Conservation (phyloP, 345 rosid genomes). For the Gossypium herbaceum region DNA sequence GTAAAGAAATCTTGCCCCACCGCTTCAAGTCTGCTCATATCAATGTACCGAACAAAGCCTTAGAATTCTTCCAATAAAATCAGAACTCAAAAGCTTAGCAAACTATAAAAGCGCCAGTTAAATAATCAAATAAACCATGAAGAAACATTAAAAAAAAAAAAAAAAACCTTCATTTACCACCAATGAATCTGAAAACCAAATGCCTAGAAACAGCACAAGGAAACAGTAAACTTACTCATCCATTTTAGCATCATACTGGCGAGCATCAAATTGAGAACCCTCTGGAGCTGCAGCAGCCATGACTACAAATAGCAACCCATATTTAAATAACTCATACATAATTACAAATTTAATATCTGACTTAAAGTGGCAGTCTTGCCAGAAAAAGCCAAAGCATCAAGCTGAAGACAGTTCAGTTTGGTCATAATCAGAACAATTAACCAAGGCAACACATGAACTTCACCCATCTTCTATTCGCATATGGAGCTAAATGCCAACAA, state of each 20-base stretch:
- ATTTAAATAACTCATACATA: background rate
- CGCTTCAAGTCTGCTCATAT: conserved; percentile 38
- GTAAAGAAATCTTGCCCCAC: conserved; percentile 71
- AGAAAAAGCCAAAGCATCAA: background rate
- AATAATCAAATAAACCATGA: background rate
- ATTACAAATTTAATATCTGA: background rate
- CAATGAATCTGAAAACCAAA: background rate
- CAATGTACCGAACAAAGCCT: conserved; percentile 2
- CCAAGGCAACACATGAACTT: background rate
- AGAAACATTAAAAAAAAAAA: background rate
- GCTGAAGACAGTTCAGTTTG: background rate
- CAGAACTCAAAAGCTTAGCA: background rate
- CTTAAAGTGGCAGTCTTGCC: background rate
- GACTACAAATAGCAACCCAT: conserved; percentile 25
- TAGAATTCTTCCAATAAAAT: background rate
- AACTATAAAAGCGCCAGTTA: background rate
- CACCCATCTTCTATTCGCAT: background rate
- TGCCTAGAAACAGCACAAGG: background rate
- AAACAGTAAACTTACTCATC: conserved; percentile 35
- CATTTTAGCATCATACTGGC: conserved; percentile 45
- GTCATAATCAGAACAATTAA: no score
- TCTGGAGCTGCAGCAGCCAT: conserved; percentile 39
- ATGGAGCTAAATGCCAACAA: background rate
- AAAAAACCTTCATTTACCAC: background rate
- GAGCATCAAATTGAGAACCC: conserved; percentile 46